Evolutionary conservation across 768 basidiomycete species (phyloP), one percentile per base, ranked within the genome.

Genomic region (Chalciporus sphaerocephalus): DNA sequence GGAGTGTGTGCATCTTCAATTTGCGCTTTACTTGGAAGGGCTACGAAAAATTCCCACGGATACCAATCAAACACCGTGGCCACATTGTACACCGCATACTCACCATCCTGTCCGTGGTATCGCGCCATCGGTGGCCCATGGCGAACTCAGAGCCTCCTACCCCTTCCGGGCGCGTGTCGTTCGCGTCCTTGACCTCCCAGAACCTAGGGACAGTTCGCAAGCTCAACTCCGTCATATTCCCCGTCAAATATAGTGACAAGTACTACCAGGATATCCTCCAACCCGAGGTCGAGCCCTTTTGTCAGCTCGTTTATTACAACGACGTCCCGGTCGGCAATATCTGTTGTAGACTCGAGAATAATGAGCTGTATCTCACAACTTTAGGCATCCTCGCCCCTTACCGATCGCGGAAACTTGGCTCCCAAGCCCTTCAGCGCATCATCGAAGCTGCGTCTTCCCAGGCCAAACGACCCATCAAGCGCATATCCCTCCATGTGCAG

Each of bases 351-450:
- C 66, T 92, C 49, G 92, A 95, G 66, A 75, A 71, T 42, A 79
- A 80, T 17, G 64, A 61, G 48, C 37, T 67, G 42, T 94, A 94
- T 69, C 75, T 93, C 60, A 90, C 92, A 85, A 94, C 92, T 40
- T 85, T 94, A 83, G 92, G 91, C 35, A 70, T 94, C 51, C 80
- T 94, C 44, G 90, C 89, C 45, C 90, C 92, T 17, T 95, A 95
- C 68, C 84, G 92, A 42, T 87, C 83, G 25, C 75, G 85, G 58
- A 76, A 77, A 34, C 64, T 93, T 44, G 92, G 90, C 35, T 84
- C 87, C 21, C 72, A 82, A 61, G 78, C 78, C 52, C 74, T 94
- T 44, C 69, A 88, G 56, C 74, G 79, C 40, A 72, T 93, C 54
- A 62, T 92, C 43, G 64, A 73, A 36, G 77, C 87, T 16, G 87